Evolutionary conservation across 176 grass and related monocot species (phyloP), one percentile per base, ranked within the genome.

Genomic region (Rhipidocladum racemiflorum): DNA sequence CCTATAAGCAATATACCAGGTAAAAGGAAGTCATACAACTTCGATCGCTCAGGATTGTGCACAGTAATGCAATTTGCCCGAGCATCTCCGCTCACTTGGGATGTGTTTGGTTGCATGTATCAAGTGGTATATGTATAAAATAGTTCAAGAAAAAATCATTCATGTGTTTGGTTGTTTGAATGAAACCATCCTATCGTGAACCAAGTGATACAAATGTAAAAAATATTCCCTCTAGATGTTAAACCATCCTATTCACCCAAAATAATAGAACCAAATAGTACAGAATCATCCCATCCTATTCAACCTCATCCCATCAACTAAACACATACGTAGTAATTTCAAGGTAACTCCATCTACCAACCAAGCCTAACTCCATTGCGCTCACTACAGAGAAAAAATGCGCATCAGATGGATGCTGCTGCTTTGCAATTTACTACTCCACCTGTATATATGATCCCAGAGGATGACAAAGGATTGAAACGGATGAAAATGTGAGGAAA

Each of bases 391-490:
- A 27, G 20, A 65, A 66, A 66, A 12, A 80, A 66, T 15, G 50
- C n/a, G 10, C 28, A 40, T 42, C 40, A 80, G 16, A 84, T 59
- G 23, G 42, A 67, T 73, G 27, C 17, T 48, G 27, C 17, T 48
- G 40, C 25, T n/a, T 78, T 46, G 32, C 32, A 70, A 70, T 85
- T 46, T 79, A 79, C 76, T 56, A 27, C 74, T 28, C 69, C n/a
- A 55, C 69, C 56, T 71, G 44, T 29, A 48, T 23, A 30, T 51
- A 72, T n/a, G 21, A 44, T 35, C 44, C 10, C 5, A 35, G 32
- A 79, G 12, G 16, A 77, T 59, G 83, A 45, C 20, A 34, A 59
- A 60, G 64, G 24, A 29, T 30, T 78, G 42, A 69, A 62, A 68
- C 21, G 1, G 29, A 42, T 18, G 9, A 2, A 6, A n/a, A 28